A percentile compares a stretch with the other conserved stretches of the same genome.
These are phyloP conservation scores for Malassezia arunalokei DNA, from an alignment of 1,284 basidiomycete genomes.

Conservation along the genomic window DNA sequence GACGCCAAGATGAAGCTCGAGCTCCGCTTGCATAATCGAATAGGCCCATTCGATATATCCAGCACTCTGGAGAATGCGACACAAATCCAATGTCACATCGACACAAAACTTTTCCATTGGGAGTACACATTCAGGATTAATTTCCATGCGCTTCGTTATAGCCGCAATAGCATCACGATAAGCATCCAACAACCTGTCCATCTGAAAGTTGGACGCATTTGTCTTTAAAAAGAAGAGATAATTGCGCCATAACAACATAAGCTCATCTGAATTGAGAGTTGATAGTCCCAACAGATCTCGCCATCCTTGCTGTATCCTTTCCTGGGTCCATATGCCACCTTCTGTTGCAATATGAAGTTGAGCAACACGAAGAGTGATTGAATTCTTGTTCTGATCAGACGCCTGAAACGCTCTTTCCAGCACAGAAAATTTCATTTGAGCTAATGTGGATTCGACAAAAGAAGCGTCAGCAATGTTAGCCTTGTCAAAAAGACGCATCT, in stretches of 20 bases:
- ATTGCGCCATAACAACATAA: not conserved
- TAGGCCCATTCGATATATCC: conserved; percentile 8
- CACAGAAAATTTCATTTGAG: conserved; percentile 8
- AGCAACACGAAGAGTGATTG: not conserved
- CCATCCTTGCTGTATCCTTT: conserved; percentile 1
- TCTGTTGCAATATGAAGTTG: not conserved
- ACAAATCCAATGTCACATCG: not conserved
- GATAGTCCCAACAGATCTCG: not conserved
- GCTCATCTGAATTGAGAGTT: not conserved
- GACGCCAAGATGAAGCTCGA: conserved; percentile 1
- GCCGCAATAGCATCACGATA: not conserved
- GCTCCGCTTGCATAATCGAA: conserved; percentile 4
- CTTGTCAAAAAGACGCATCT: not conserved
- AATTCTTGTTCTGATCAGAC: not conserved
- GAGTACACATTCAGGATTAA: not conserved
- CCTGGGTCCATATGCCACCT: not conserved
- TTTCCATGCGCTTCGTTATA: not conserved
- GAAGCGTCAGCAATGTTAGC: not conserved
- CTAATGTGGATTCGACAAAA: not conserved
- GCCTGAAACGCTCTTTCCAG: conserved; percentile 6
- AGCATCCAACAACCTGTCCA: not conserved
- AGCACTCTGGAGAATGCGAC: not conserved
- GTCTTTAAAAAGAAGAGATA: conserved; percentile 1
- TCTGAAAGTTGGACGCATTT: not conserved
- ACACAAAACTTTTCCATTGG: not conserved